A percentile compares a stretch with the other conserved stretches of the same genome.
Evolutionary conservation across 1,284 basidiomycete species (phyloP).

Genomic region (Leccinum subspadiceum): DNA sequence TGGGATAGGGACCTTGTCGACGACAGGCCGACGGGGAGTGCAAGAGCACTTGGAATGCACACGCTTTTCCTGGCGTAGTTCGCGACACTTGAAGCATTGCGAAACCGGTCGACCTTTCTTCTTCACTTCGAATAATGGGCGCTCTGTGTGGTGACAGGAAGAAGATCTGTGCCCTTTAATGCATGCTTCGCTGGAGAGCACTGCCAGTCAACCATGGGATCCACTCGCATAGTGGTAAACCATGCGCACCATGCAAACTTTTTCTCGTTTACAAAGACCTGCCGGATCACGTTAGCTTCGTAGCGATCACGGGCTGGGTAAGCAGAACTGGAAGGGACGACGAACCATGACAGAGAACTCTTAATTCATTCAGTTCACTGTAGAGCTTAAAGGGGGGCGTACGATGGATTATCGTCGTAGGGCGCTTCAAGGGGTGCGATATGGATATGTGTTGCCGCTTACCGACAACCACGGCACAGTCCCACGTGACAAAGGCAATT

Average conservation of each 20-base stretch:
- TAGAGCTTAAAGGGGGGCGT: not conserved
- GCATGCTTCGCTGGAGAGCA: constrained; percentile 66
- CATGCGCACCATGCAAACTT: constrained; percentile 74
- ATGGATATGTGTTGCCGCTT: not conserved
- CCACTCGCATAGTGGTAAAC: not conserved
- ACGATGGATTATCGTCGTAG: not conserved
- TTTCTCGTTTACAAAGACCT: constrained; percentile 78
- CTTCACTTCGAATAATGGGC: constrained; percentile 83
- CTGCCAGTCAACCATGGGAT: not conserved
- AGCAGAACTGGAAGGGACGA: not conserved
- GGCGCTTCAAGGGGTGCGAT: not conserved
- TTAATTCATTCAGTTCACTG: constrained; percentile 18
- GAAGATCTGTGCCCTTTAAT: constrained; percentile 89
- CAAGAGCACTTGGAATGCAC: constrained; percentile 77
- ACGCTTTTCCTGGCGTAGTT: constrained; percentile 69
- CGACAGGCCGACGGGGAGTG: constrained; percentile 35
- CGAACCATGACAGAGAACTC: constrained; percentile 21
- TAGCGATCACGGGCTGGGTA: not conserved
- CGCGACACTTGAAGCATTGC: constrained; percentile 77
- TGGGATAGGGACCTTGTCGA: constrained; percentile 38
- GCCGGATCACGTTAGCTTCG: not conserved
- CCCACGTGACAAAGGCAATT: too few relatives aligned
- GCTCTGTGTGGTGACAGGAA: constrained; percentile 75
- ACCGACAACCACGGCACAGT: too few relatives aligned
- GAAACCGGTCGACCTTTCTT: constrained; percentile 84